Evolutionary conservation across 192 early-diverging fungal genomes (phyloP).

Genomic region (Phlyctochytrium arcticum): DNA sequence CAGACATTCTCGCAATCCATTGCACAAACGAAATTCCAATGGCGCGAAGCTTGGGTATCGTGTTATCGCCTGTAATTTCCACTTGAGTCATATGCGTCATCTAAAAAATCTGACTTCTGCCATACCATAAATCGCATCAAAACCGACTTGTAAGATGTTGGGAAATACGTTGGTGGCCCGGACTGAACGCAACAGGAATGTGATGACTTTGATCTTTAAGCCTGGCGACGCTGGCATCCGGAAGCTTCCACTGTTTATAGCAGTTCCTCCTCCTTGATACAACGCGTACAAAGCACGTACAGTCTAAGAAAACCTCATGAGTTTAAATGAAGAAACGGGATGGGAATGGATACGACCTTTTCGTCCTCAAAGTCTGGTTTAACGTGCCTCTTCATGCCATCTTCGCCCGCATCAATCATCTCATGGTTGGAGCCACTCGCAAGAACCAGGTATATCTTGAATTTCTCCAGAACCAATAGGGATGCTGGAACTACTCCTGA

Average conservation of each 20-base stretch:
- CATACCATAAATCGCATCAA: constrained; percentile 75
- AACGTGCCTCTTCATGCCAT: constrained; percentile 66
- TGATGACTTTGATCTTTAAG: constrained; percentile 61
- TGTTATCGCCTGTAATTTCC: constrained; percentile 47
- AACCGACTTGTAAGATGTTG: constrained; percentile 65
- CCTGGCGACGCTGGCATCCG: constrained; percentile 42
- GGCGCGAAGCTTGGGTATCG: constrained; percentile 65
- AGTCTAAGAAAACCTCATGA: constrained; percentile 15
- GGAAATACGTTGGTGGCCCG: constrained; percentile 66
- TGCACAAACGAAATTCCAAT: constrained; percentile 81
- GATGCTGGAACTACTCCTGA: constrained; percentile 26
- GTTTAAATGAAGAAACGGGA: not conserved
- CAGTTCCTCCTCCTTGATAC: constrained; percentile 51
- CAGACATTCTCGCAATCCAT: constrained; percentile 79
- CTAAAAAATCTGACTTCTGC: not conserved
- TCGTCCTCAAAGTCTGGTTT: constrained; percentile 70
- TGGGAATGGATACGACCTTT: not conserved
- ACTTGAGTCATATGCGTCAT: constrained; percentile 3
- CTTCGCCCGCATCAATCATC: constrained; percentile 67
- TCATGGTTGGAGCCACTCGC: constrained; percentile 71
- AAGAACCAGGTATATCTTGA: constrained; percentile 54
- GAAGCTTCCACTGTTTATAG: constrained; percentile 1
- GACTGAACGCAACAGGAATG: constrained; percentile 60
- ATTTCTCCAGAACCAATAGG: constrained; percentile 53
- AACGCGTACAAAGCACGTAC: constrained; percentile 51